Percentiles rank a stretch among this genome's conserved stretches.
Conservation (phyloP, 257 asterid species). For the Solanum tarapatanum region DNA sequence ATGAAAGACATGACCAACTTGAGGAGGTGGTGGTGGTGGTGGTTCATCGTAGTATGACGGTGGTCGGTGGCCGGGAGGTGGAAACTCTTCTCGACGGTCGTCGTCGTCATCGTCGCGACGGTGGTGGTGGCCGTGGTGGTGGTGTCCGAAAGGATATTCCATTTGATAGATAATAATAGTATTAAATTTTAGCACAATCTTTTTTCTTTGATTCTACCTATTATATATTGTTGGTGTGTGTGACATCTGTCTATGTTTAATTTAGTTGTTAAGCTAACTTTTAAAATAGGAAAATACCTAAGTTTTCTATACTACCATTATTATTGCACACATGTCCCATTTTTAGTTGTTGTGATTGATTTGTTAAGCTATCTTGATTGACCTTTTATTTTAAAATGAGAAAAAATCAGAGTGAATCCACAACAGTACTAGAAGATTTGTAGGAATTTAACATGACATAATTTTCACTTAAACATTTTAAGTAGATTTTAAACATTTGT, state of each 20-base stretch:
- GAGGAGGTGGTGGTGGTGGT: slow-evolving; percentile 28
- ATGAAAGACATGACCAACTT: slow-evolving; percentile 20
- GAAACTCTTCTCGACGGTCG: slow-evolving; percentile 7
- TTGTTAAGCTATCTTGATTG: not conserved
- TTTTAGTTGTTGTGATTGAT: not conserved
- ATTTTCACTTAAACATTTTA: too few species aligned
- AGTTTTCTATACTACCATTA: too few species aligned
- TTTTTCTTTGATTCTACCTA: not conserved
- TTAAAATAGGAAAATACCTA: too few species aligned
- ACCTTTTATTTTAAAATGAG: too few species aligned
- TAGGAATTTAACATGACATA: too few species aligned
- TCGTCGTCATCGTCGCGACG: not conserved
- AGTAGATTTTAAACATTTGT: too few species aligned
- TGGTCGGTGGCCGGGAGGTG: slow-evolving; percentile 12
- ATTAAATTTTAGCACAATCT: not conserved
- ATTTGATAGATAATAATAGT: not conserved
- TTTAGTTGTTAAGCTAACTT: not conserved
- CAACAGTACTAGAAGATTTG: too few species aligned
- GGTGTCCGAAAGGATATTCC: slow-evolving; percentile 22
- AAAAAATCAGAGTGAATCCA: too few species aligned
- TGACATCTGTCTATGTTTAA: not conserved
- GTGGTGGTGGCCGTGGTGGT: slow-evolving; percentile 11
- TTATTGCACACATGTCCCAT: too few species aligned
- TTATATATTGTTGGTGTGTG: not conserved
- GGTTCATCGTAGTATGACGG: slow-evolving; percentile 7